Conservation (phyloP, 805 yeast genomes). For the Ogataea polymorpha region DNA sequence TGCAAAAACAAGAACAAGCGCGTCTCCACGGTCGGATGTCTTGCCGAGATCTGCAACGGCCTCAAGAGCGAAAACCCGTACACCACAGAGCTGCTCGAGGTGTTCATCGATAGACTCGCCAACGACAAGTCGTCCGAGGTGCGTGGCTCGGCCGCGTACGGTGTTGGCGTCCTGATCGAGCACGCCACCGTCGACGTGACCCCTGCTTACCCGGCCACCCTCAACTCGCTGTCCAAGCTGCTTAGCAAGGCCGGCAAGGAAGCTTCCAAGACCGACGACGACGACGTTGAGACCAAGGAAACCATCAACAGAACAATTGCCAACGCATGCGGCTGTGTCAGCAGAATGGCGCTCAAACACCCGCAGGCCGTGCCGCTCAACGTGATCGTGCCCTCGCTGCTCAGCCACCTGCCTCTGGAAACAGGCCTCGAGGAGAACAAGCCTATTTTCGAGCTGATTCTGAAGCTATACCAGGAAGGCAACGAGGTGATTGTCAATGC, state of each 20-base stretch:
- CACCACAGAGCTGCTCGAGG: slow-evolving; percentile 64
- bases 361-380: slow-evolving; percentile 71
- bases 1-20: slow-evolving; percentile 72
- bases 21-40: slow-evolving; percentile 79
- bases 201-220: slow-evolving; percentile 62
- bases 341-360: slow-evolving; percentile 79
- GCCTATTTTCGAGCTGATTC: slow-evolving; percentile 78
- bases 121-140: slow-evolving; percentile 82
- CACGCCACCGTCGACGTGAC: slow-evolving; percentile 52
- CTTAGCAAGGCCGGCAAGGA: slow-evolving; percentile 78
- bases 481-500: slow-evolving; percentile 51
- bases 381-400: slow-evolving; percentile 69
- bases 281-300: slow-evolving; percentile 76
- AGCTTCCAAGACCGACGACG: slow-evolving; percentile 54
- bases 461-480: slow-evolving; percentile 65
- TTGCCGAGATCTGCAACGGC: slow-evolving; percentile 84
- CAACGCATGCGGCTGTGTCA: slow-evolving; percentile 96
- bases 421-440: slow-evolving; percentile 90
- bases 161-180: slow-evolving; percentile 76
- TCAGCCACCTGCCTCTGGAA: slow-evolving; percentile 78
- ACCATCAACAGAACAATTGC: slow-evolving; percentile 82
- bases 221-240: slow-evolving; percentile 65
- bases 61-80: slow-evolving; percentile 65
- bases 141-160: slow-evolving; percentile 93
- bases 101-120: slow-evolving; percentile 65